Evolutionary conservation across 2,329 filamentous ascomycete genomes (phyloP), one percentile per base, ranked within the genome.

Genomic region (Colletotrichum scovillei): DNA sequence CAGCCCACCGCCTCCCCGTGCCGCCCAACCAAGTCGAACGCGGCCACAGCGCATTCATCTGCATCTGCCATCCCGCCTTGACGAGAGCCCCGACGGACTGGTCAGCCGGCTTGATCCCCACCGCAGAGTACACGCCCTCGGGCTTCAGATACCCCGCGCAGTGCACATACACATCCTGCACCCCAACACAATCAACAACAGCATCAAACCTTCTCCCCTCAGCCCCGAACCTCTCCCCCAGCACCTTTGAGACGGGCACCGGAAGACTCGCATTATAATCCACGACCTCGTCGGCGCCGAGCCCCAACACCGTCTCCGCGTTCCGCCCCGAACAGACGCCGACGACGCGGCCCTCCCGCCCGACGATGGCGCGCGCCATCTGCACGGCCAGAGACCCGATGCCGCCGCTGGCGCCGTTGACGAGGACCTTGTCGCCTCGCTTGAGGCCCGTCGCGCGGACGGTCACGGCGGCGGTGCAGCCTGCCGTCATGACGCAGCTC

Each of bases 391-490:
- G 76, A 24, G 82, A 82, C 14, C 87, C 87, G 6, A 89, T 84
- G 14, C 86, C 87, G 0, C 87, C 87, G 75, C 86, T 88, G 24
- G 86, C 88, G 4, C 86, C 87, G 74, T 88, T 87, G 4, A 89
- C 79, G 59, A 89, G 75, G 46, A 88, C 84, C 2, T 82, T 78
- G 49, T 83, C 79, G 0, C 86, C 83, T 30, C 75, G 75, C 75
- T 82, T 79, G 72, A 82, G 79, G 1, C 79, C 81, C 3, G 85
- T 84, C 24, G 83, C 79, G 11, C 78, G 77, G 0, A 86, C 77
- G 28, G 86, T 76, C 53, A 83, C 80, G 65, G 83, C 73, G 22
- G 85, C 84, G 9, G 84, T 84, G 32, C 72, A 74, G 6, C 81
- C 84, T 5, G 83, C 80, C 35, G 85, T 78, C n/a, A 82, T 73